phyloP scores from a whole-genome alignment of 2,329 filamentous ascomycete genomes.

The Hansfordia pulvinata region DNA sequence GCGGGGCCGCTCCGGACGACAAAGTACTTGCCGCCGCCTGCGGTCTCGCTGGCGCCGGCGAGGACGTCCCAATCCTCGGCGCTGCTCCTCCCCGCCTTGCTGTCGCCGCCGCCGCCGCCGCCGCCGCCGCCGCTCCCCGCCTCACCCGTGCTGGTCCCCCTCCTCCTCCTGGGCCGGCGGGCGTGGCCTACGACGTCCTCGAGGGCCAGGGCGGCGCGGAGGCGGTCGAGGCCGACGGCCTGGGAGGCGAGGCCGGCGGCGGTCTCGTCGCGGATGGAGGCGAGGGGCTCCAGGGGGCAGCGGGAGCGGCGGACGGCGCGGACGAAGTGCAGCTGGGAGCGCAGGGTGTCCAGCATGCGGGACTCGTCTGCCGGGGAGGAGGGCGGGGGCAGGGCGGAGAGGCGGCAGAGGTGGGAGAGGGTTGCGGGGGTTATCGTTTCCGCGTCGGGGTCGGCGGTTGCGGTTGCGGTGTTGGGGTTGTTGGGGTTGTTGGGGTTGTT shows the following conservation, averaged over 20 bases:
- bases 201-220: conserved; percentile 39
- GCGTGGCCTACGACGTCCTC: conserved; percentile 50
- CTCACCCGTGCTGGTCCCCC: no score
- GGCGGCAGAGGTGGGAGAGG: conserved; percentile 72
- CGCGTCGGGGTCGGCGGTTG: no score
- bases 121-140: conserved; percentile 12
- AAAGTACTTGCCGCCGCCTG: conserved; percentile 63
- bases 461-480: conserved; percentile 22
- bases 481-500: neutral
- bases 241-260: conserved; percentile 35
- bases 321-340: conserved; percentile 84
- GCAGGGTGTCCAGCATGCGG: conserved; percentile 60
- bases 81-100: conserved; percentile 11
- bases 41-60: conserved; percentile 47
- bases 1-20: conserved; percentile 49
- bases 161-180: conserved; percentile 24
- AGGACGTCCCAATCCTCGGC: conserved; percentile 60
- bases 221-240: conserved; percentile 42
- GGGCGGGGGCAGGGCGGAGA: conserved; percentile 76
- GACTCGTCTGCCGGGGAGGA: conserved; percentile 46
- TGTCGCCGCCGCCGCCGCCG: conserved; percentile 5
- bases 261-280: conserved; percentile 73
- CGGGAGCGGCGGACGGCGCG: conserved; percentile 69
- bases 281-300: conserved; percentile 60
- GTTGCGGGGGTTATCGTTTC: conserved; percentile 53